A percentile compares a stretch with the other conserved stretches of the same genome.
phyloP scores from a whole-genome alignment of 2,329 filamentous ascomycete species.

The Curvularia sp. region DNA sequence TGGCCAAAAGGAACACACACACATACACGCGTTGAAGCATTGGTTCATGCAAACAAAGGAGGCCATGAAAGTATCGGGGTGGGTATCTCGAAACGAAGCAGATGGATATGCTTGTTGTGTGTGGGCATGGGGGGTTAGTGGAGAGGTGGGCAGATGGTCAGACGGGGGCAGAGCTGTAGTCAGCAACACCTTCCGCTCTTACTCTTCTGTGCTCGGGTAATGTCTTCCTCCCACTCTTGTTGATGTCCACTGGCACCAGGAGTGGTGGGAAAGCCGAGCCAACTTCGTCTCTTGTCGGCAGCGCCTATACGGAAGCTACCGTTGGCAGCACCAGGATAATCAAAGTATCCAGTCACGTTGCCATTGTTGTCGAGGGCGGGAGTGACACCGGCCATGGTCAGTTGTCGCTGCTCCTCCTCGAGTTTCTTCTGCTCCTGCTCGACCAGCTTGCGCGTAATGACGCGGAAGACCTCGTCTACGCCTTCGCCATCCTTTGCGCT shows the following conservation, averaged over 20 bases:
- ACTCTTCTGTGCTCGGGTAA: conserved; percentile 39
- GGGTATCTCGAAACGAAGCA: conserved; percentile 28
- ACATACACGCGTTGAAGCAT: background rate
- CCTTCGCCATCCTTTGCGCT: conserved; percentile 92
- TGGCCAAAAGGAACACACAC: background rate
- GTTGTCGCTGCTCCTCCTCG: conserved; percentile 58
- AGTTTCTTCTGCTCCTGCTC: conserved; percentile 71
- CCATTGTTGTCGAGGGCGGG: conserved; percentile 49
- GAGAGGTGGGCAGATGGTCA: background rate
- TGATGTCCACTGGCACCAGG: conserved; percentile 42
- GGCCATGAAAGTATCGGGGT: conserved; percentile 16
- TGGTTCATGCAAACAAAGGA: conserved; percentile 10
- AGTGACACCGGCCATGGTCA: conserved; percentile 53
- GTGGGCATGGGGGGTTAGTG: background rate
- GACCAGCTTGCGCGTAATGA: conserved; percentile 82
- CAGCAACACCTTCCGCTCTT: conserved; percentile 49
- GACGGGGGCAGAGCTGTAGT: conserved; percentile 3
- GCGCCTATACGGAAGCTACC: conserved; percentile 66
- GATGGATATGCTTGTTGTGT: conserved; percentile 7
- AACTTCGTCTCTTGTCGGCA: conserved; percentile 70
- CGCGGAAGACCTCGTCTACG: conserved; percentile 94
- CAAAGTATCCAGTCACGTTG: conserved; percentile 56
- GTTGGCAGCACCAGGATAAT: conserved; percentile 56
- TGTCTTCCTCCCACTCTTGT: conserved; percentile 46
- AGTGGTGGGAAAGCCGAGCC: conserved; percentile 66